These are phyloP conservation scores for Kuraishia hungarica DNA, from an alignment of 805 yeast species.

Conservation along the genomic window DNA sequence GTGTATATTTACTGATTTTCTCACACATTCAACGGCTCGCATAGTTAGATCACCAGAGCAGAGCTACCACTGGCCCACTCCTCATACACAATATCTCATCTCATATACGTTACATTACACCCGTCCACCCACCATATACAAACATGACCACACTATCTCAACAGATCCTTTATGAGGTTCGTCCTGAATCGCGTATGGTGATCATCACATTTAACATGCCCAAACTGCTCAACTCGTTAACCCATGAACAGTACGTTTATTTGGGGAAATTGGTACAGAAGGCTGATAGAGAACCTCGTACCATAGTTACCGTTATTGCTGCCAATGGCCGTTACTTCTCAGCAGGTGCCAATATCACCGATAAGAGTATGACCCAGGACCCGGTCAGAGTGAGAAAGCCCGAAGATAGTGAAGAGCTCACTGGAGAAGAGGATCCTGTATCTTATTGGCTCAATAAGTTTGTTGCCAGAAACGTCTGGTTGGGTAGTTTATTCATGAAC, in stretches of 20 bases:
- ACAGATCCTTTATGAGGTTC: background rate
- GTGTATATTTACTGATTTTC: no score
- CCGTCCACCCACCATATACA: background rate
- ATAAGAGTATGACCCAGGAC: background rate
- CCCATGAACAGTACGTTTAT: conserved; percentile 52
- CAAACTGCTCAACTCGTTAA: conserved; percentile 53
- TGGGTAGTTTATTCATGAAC: conserved; percentile 59
- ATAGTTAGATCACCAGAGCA: no score
- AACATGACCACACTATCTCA: background rate
- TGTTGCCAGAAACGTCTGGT: conserved; percentile 61
- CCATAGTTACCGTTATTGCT: conserved; percentile 57
- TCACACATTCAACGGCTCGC: no score
- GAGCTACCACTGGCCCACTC: no score
- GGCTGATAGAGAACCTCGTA: conserved; percentile 55
- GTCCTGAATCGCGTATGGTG: conserved; percentile 31
- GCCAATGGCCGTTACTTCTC: conserved; percentile 71
- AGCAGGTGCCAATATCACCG: conserved; percentile 69
- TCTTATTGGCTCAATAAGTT: conserved; percentile 45
- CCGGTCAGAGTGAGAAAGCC: conserved; percentile 9
- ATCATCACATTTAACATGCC: conserved; percentile 65
- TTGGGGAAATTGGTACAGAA: conserved; percentile 49
- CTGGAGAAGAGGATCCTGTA: background rate
- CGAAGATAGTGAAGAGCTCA: conserved; percentile 7
- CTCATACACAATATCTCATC: no score
- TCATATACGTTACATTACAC: no score